Evolutionary conservation across 352 stramenopile species (phyloP).

Genomic region (Aphanomyces astaci): DNA sequence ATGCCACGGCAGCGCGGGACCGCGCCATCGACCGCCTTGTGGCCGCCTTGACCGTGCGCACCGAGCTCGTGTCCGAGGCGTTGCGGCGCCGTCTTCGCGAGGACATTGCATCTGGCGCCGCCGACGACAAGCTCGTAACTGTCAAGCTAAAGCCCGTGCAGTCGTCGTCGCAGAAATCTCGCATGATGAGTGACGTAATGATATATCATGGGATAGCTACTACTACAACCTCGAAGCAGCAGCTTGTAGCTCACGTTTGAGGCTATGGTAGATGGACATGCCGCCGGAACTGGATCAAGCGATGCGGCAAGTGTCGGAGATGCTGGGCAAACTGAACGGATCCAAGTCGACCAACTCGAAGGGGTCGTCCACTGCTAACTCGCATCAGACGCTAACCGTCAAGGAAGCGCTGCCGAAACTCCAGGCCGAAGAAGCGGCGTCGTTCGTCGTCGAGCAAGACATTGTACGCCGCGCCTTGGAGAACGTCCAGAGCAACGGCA

Average conservation of each 20-base stretch:
- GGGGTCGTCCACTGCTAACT: no score
- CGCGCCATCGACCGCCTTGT: constrained; percentile 90
- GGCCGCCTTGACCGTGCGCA: constrained; percentile 40
- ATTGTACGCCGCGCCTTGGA: constrained; percentile 65
- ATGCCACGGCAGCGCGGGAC: constrained; percentile 74
- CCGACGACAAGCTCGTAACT: constrained; percentile 43
- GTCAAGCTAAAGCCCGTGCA: constrained; percentile 44
- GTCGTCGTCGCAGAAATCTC: background rate
- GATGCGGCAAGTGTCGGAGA: constrained; percentile 59
- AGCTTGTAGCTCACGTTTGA: background rate
- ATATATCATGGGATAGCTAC: background rate
- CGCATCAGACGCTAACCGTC: constrained; percentile 64
- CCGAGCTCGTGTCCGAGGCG: constrained; percentile 32
- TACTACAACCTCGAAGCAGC: background rate
- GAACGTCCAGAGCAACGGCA: constrained; percentile 95
- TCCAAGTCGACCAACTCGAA: constrained; percentile 2
- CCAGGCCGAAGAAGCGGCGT: constrained; percentile 60
- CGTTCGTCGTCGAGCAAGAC: constrained; percentile 67
- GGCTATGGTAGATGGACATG: constrained; percentile 77
- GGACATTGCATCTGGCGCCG: constrained; percentile 48
- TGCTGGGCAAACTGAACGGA: constrained; percentile 26
- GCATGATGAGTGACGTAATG: background rate
- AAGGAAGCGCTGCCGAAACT: constrained; percentile 65
- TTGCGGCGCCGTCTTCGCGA: constrained; percentile 44
- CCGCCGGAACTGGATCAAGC: constrained; percentile 73